Evolutionary conservation across 495 filamentous ascomycete species (phyloP).

Genomic region (Hyaloscypha variabilis): DNA sequence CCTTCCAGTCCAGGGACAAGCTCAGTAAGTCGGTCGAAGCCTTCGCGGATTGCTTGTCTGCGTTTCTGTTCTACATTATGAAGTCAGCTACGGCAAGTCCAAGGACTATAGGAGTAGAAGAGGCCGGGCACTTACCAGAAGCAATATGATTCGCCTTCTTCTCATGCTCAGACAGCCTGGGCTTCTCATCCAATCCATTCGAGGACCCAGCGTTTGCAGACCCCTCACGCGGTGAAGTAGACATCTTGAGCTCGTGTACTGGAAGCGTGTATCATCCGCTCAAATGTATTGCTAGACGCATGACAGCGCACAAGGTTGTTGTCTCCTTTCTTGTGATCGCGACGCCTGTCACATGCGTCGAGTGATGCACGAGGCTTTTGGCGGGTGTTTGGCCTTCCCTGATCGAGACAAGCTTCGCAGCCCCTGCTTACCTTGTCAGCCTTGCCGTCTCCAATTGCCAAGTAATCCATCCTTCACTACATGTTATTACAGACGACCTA

Average conservation of each 20-base stretch:
- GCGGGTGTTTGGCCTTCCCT: neutral
- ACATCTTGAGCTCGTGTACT: conserved; percentile 19
- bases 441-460: neutral
- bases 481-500: neutral
- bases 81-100: neutral
- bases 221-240: conserved; percentile 32
- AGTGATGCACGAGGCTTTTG: neutral
- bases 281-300: neutral
- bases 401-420: neutral
- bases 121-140: conserved; percentile 48
- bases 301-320: neutral
- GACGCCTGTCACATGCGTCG: conserved; percentile 14
- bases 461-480: neutral
- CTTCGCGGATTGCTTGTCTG: conserved; percentile 79
- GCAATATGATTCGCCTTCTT: conserved; percentile 92
- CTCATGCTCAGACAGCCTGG: conserved; percentile 81
- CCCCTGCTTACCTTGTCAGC: neutral
- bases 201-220: conserved; percentile 29
- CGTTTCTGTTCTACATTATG: conserved; percentile 74
- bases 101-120: neutral
- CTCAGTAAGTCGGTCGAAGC: conserved; percentile 83
- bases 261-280: conserved; percentile 6
- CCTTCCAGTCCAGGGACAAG: conserved; percentile 84
- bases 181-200: conserved; percentile 54
- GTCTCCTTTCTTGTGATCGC: neutral